Evolutionary conservation across 805 yeast species (phyloP), one percentile per base, ranked within the genome.

Genomic region (Starmerella stellata): DNA sequence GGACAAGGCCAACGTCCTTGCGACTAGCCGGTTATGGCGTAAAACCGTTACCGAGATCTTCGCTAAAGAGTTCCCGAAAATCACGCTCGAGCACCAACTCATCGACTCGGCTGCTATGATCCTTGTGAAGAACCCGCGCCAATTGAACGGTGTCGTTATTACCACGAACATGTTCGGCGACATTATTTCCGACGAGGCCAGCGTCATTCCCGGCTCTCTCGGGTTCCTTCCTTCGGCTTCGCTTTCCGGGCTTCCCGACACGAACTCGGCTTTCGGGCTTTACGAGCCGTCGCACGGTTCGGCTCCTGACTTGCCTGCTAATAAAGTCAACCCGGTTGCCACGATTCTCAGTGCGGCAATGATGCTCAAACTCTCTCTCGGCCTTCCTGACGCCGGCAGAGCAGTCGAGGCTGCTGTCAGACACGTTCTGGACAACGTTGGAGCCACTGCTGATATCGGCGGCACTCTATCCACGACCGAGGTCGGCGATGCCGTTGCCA

Each of bases 91-190:
- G 59, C 95, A 90, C 63, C 98, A 90, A 66, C 71, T 90, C 60
- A 87, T 90, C 53, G 98, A 90, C 62, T 85, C 96, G 13, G 98
- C 98, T 38, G 96, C 98, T 37, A 90, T 90, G 98, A 87, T 87
- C 55, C 65, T 90, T 51, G 79, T 90, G 52, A 83, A 90, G 63
- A 74, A 71, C 45, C 98, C 98, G 52, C 78, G 85, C 32, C 75
- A 75, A 50, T 70, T 90, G 56, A 90, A 90, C 58, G 98, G 98
- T 62, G 70, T 90, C 37, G 74, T 90, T 37, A 73, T 90, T 56
- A 87, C 96, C 34, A 75, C 78, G 52, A 90, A 90, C 65, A 87
- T 90, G 93, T 90, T 90, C 59, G 98, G 98, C 55, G 98, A 90
- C 60, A 90, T 90, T 59, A 81, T 90, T 53, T 79, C 93, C 40